Percentiles rank a stretch among this genome's conserved stretches.
phyloP scores from a whole-genome alignment of 345 rosid species.

The Murraya paniculata region DNA sequence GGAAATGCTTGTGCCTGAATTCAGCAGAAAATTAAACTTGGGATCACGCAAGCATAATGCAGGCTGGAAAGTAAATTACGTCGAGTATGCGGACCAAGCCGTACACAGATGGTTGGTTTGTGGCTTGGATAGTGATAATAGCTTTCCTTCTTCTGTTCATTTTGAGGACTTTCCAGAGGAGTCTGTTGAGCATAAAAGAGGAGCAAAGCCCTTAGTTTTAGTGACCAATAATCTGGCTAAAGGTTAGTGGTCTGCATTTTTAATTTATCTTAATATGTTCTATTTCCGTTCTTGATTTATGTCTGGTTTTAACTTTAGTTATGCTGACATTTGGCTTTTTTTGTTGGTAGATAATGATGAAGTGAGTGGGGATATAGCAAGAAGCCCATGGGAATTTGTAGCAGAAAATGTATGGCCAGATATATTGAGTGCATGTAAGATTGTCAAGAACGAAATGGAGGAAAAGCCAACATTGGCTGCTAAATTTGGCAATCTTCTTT shows the following conservation, averaged over 20 bases:
- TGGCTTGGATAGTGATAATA: conserved; percentile 40
- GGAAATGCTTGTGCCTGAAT: neutral
- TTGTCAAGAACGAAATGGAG: no score
- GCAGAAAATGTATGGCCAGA: conserved; percentile 50
- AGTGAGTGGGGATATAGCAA: conserved; percentile 6
- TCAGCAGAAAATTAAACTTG: conserved; percentile 1
- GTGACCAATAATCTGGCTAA: conserved; percentile 20
- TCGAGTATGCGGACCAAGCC: conserved; percentile 19
- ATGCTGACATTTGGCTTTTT: neutral
- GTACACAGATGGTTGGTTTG: conserved; percentile 29
- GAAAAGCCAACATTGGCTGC: no score
- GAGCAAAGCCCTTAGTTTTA: conserved; percentile 36
- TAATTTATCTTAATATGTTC: neutral
- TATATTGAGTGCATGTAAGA: conserved; percentile 17
- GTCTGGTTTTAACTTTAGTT: neutral
- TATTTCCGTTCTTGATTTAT: conserved; percentile 6
- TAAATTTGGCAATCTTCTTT: conserved; percentile 10
- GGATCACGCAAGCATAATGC: neutral
- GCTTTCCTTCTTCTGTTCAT: conserved; percentile 28
- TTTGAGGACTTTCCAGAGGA: conserved; percentile 40
- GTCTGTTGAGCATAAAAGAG: conserved; percentile 18
- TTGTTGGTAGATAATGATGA: conserved; percentile 15
- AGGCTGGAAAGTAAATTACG: neutral
- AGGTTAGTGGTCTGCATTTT: conserved; percentile 25
- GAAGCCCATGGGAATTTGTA: conserved; percentile 37